Base-by-base conservation (phyloP, 1,284 basidiomycete species). In the Trichosporon sp. region DNA sequence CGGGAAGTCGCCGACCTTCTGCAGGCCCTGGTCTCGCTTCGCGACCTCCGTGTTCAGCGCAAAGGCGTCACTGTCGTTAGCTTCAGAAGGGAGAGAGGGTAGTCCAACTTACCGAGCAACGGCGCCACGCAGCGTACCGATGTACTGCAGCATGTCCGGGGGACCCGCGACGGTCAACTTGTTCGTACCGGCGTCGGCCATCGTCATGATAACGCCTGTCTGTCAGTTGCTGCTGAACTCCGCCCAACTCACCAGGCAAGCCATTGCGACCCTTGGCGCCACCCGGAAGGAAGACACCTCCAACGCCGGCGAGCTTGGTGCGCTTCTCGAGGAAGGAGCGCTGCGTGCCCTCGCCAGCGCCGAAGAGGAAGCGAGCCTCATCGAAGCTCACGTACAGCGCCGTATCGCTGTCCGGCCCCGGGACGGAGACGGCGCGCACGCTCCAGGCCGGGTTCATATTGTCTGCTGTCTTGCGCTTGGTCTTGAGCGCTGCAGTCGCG, bases 331-430 rank as follows among this genome's bases (percentile, higher is more conserved):
- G 83, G 76, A 91, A 91, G 0, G 90, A 84, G 40, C 94, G 86
- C 66, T 90, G 90, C 0, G 91, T 90, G 69, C 91, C 92, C 80
- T 96, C 94, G 4, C 92, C 90, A 1, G 87, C 90, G 82, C 96
- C 95, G 86, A 96, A 93, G 67, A 95, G 86, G 77, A 94, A 96
- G 77, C 92, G 91, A 6, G 87, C 89, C 65, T 89, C 87, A 77
- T 92, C 91, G 78, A 94, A 93, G 4, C 88, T 86, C 71, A 95
- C 84, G 72, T 91, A 84, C 35, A 96, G 84, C 2, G 90, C 87
- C 0, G 93, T 89, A 76, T 94, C 91, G 0, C 92, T 91, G 81
- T 94, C 92, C 14, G 91, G 89, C 1, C 92, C 84, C 11, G 84
- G 84, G 48, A 83, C 83, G 4, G 86, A 83, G 21, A 86, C 61